Base-by-base conservation (phyloP, 2,329 filamentous ascomycete species). In the Clarireedia homoeocarpa region DNA sequence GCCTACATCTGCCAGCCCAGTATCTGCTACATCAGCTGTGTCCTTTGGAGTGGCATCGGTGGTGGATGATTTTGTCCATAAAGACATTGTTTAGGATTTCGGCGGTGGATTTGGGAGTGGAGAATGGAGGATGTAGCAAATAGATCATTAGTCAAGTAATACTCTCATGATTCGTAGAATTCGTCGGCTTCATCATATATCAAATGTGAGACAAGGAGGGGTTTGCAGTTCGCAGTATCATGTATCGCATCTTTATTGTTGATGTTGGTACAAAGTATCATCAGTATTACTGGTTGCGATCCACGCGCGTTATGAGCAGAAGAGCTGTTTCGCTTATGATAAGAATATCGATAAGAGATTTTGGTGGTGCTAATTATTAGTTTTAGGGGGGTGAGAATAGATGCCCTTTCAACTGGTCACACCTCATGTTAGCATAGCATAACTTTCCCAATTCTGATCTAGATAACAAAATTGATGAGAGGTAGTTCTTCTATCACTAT, bases 1-100 rank as follows among this genome's bases (percentile, higher is more conserved):
- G 17, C 70, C 70, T 46, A 71, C 62, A 51, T 71, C 67, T 58
- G 69, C 61, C 15, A 74, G 67, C 6, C 73, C 74, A 27, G 74
- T 74, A 57, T 77, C 74, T 58, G 70, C 69, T 9, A 75, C 69
- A 63, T 77, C 74, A 47, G 66, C 58, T 15, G 60, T 50, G 50
- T 65, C 65, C 57, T 59, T 65, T 27, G 59, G 39, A 14, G 56
- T 27, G 12, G 58, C 20, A 27, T 60, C 57, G 17, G 48, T 47
- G 46, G 62, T 40, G 4, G 59, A 40, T 30, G 57, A 59, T 34
- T 53, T 61, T 10, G 65, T 58, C 66, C 66, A 69, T 42, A 67
- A 57, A 44, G 63, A 67, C 66, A 69, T 69, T 27, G 39, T 48
- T 55, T 47, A 24, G 20, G 24, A 5, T 24, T 2, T 40, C n/a